Evolutionary conservation across 2,329 filamentous ascomycete genomes (phyloP), one percentile per base, ranked within the genome.

Genomic region (Phaeosphaeriaceae sp.): DNA sequence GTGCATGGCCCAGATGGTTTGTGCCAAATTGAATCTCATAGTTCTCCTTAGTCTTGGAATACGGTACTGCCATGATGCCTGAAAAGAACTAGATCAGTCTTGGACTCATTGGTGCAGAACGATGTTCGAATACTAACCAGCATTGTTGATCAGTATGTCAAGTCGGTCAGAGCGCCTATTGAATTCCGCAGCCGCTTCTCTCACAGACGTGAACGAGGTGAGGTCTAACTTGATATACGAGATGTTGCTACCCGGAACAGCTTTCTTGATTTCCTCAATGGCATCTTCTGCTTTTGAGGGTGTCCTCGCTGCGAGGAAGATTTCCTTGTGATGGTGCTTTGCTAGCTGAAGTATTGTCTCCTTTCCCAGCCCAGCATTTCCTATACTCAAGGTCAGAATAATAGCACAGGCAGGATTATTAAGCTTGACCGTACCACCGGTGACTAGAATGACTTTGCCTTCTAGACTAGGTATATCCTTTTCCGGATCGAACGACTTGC

Each of bases 11-110:
- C 4, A 54, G 18, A 26, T 78, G 71, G 48, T 79, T 79, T 4
- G 71, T 76, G 20, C 74, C 77, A 45, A 79, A 74, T 40, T 78
- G 74, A n/a, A 75, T 61, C 56, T 80, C 77, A 54, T 76, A 77
- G 29, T 74, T 76, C n/a, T 79, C 75, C 29, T 65, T 54, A 1
- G 75, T 77, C 1, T 61, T 46, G 9, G 56, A 61, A 4, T 69
- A 36, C 3, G 55, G 52, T 9, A 37, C 21, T 7, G 41, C 48
- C 48, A 62, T 70, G 42, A 76, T 56, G 26, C 74, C 11, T 28
- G 38, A n/a, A 39, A 16, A 16, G 21, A 8, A 23, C 21, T 23
- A 23, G 21, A 23, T 23, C 21, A 23, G 21, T 23, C 21, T 23
- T 23, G 21, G 21, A 23, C 21, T 23, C 21, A 23, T 23, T 23